A percentile compares a stretch with the other conserved stretches of the same genome.
Evolutionary conservation across 2,329 filamentous ascomycete species (phyloP).

Genomic region (Aspergillus pseudoglaucus): DNA sequence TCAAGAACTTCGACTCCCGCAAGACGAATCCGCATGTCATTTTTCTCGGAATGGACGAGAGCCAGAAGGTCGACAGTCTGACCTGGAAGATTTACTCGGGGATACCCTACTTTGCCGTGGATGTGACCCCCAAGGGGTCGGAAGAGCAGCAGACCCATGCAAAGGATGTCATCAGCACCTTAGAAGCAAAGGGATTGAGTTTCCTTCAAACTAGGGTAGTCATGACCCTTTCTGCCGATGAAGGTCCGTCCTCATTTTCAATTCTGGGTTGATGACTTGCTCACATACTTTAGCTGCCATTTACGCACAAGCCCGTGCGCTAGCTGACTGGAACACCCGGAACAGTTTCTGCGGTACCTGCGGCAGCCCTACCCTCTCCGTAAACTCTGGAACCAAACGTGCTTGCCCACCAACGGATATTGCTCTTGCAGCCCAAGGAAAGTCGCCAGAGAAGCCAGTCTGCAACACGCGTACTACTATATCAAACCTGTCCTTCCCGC

Average conservation of each 20-base stretch:
- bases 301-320: constrained; percentile 78
- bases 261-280: not conserved
- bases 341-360: constrained; percentile 91
- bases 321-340: constrained; percentile 89
- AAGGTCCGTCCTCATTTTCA: constrained; percentile 44
- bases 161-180: constrained; percentile 51
- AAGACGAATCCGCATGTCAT: constrained; percentile 64
- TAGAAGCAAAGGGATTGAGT: constrained; percentile 56
- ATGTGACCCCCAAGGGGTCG: constrained; percentile 67
- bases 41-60: constrained; percentile 78
- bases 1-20: constrained; percentile 67
- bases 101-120: constrained; percentile 80
- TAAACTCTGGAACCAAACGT: constrained; percentile 41
- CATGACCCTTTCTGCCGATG: constrained; percentile 54
- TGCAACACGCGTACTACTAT: constrained; percentile 79
- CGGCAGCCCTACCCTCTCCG: constrained; percentile 65
- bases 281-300: constrained; percentile 61
- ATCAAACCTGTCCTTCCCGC: constrained; percentile 85
- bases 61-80: constrained; percentile 36
- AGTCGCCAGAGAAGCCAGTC: constrained; percentile 47
- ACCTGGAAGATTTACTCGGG: constrained; percentile 61
- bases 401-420: constrained; percentile 39
- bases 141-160: constrained; percentile 52
- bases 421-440: constrained; percentile 23
- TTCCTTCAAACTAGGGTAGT: constrained; percentile 63